Evolutionary conservation across 371 early-diverging fungal species (phyloP).

Genomic region (Chytridium lagenaria): DNA sequence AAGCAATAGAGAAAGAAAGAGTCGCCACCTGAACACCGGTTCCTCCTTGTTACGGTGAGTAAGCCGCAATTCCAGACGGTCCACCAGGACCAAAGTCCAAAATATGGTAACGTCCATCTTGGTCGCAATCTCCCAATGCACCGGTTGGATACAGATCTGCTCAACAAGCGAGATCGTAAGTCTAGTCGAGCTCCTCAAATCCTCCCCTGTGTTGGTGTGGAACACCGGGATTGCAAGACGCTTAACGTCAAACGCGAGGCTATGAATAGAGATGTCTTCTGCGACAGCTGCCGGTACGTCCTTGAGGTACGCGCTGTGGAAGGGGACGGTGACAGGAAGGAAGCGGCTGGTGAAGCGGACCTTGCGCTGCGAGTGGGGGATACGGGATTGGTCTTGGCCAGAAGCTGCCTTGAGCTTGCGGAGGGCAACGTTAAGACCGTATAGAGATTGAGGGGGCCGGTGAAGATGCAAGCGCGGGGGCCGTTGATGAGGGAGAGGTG

Average conservation of each 20-base stretch:
- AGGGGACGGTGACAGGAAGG: conserved; percentile 88
- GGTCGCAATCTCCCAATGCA: conserved; percentile 90
- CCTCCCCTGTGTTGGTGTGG: conserved; percentile 79
- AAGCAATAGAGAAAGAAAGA: neutral
- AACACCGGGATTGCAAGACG: conserved; percentile 75
- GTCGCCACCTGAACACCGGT: conserved; percentile 88
- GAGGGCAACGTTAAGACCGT: conserved; percentile 85
- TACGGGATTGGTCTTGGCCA: conserved; percentile 82
- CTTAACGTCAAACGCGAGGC: conserved; percentile 62
- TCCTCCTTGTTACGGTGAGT: conserved; percentile 95
- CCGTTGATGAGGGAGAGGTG: conserved; percentile 88
- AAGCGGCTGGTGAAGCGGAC: conserved; percentile 85
- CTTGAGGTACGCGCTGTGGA: conserved; percentile 81
- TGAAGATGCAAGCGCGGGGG: conserved; percentile 81
- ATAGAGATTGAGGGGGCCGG: conserved; percentile 88
- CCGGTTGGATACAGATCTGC: conserved; percentile 81
- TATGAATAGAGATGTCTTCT: conserved; percentile 66
- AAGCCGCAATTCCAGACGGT: conserved; percentile 84
- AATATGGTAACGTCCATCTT: conserved; percentile 80
- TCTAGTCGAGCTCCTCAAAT: conserved; percentile 57
- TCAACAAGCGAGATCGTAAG: conserved; percentile 76
- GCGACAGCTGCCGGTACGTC: conserved; percentile 69
- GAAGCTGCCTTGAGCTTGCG: conserved; percentile 86
- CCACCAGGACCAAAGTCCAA: conserved; percentile 96
- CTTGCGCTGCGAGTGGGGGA: conserved; percentile 86